These are phyloP conservation scores for Dalechampia spathulata DNA, from an alignment of 441 rosid genomes.

Conservation along the genomic window DNA sequence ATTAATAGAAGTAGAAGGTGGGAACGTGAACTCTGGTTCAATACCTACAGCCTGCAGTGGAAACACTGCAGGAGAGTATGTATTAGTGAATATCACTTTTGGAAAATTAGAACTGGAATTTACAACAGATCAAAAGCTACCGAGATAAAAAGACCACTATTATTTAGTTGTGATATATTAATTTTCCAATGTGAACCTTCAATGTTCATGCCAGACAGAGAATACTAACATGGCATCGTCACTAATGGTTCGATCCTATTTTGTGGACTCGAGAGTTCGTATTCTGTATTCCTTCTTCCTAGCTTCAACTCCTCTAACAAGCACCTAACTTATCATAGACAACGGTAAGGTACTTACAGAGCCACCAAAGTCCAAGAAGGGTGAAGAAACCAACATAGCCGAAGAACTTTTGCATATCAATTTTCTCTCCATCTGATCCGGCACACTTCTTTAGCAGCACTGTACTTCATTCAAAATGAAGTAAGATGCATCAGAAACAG, in stretches of 20 bases:
- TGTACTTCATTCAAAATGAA: slow-evolving; percentile 18
- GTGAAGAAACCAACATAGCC: slow-evolving; percentile 55
- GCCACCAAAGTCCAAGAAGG: slow-evolving; percentile 64
- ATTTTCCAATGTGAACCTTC: background rate
- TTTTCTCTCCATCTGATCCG: slow-evolving; percentile 47
- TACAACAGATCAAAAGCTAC: background rate
- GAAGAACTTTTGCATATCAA: slow-evolving; percentile 45
- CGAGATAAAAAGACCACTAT: too few relatives aligned
- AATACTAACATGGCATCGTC: background rate
- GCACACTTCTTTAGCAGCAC: slow-evolving; percentile 51
- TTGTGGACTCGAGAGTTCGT: background rate
- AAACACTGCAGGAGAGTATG: slow-evolving; percentile 34
- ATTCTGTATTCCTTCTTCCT: background rate
- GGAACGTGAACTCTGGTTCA: slow-evolving; percentile 46
- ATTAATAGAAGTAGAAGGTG: slow-evolving; percentile 30
- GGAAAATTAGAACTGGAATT: background rate
- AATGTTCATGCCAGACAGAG: background rate
- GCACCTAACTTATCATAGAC: background rate
- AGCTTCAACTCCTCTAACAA: background rate
- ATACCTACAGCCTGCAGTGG: slow-evolving; percentile 46
- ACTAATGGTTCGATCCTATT: too few relatives aligned
- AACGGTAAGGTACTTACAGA: slow-evolving; percentile 30
- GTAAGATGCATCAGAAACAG: slow-evolving; percentile 4
- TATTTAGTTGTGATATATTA: too few relatives aligned
- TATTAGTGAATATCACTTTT: background rate